A percentile compares a stretch with the other conserved stretches of the same genome.
phyloP scores from a whole-genome alignment of 1,284 basidiomycete species.

The Puccinia sorghi region DNA sequence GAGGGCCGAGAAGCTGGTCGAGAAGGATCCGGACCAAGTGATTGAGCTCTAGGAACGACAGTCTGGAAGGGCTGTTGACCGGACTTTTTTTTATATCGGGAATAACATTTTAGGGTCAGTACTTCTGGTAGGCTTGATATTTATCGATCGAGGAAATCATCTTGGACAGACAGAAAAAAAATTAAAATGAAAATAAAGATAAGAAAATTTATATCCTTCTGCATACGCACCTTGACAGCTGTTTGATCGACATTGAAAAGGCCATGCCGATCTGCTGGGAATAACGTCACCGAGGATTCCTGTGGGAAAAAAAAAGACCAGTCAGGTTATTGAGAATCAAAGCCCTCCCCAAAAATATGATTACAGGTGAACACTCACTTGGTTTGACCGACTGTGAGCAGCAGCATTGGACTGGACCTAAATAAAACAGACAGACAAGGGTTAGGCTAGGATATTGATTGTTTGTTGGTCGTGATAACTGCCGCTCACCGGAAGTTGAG shows the following conservation, averaged over 20 bases:
- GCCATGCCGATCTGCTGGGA: neutral
- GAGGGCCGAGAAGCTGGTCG: neutral
- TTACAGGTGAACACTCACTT: neutral
- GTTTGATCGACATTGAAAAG: neutral
- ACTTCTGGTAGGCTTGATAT: neutral
- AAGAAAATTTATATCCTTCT: neutral
- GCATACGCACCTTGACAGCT: neutral
- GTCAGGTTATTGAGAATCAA: neutral
- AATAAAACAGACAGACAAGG: neutral
- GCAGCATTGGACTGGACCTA: neutral
- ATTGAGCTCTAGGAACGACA: neutral
- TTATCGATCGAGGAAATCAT: neutral
- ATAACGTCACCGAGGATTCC: neutral
- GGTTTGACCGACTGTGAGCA: neutral
- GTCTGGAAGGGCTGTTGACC: neutral
- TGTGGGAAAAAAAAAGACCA: neutral
- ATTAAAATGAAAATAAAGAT: neutral
- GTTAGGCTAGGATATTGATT: neutral
- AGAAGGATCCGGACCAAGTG: slow-evolving; percentile 1
- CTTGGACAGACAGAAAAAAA: neutral
- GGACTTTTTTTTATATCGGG: neutral
- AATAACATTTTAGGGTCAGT: neutral
- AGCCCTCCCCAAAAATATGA: neutral
- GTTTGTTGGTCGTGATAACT: too few relatives aligned
- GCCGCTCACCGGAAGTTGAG: too few relatives aligned